Percentiles rank a stretch among this genome's conserved stretches.
These are phyloP conservation scores for Crotalaria pallida DNA, from an alignment of 306 rosid genomes.

Conservation along the genomic window DNA sequence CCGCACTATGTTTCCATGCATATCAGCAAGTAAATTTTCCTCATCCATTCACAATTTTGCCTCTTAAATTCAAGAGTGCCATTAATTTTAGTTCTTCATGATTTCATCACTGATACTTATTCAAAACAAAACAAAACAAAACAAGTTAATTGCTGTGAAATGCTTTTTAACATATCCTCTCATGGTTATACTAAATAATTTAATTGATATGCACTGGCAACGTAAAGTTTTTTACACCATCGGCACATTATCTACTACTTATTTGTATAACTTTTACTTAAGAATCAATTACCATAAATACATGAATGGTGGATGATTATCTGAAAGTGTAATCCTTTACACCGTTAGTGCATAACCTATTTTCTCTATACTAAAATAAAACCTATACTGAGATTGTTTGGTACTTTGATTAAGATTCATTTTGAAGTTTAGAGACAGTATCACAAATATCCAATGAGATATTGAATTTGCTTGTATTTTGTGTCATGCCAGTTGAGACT, in stretches of 20 bases:
- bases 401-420: not conserved
- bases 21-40: slow-evolving; percentile 79
- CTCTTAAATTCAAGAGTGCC: not conserved
- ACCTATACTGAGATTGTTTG: not conserved
- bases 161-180: not conserved
- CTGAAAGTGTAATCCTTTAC: too few species aligned
- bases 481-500: not conserved
- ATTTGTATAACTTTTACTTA: too few species aligned
- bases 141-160: not conserved
- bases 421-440: not conserved
- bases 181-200: not conserved
- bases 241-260: too few species aligned
- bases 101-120: not conserved
- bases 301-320: too few species aligned
- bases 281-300: too few species aligned
- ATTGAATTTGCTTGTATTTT: not conserved
- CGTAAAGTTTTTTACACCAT: too few species aligned
- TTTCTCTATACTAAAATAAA: not conserved
- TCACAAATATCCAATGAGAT: not conserved
- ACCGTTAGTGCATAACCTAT: too few species aligned
- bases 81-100: not conserved
- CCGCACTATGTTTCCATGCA: slow-evolving; percentile 93
- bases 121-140: not conserved
- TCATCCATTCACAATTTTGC: not conserved
- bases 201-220: too few species aligned